These are phyloP conservation scores for Nymphaea colorata DNA, from an alignment of 164 flowering plant genomes.

Conservation along the genomic window DNA sequence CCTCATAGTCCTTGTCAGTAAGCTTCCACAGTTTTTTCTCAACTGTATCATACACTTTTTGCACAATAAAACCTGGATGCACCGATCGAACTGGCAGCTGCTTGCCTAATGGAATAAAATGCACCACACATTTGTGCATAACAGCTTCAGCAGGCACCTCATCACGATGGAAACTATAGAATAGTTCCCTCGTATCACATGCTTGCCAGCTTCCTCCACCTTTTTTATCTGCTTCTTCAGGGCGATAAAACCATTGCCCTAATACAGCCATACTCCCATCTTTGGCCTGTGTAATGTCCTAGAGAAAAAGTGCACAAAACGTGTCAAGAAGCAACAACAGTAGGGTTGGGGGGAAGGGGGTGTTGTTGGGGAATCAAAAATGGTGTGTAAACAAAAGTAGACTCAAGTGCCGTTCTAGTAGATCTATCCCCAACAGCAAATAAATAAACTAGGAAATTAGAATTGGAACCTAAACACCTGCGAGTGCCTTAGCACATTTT, in stretches of 20 bases:
- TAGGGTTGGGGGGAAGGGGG: no score
- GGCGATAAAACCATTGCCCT: constrained; percentile 98
- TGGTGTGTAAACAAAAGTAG: neutral
- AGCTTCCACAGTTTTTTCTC: constrained; percentile 66
- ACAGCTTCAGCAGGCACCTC: constrained; percentile 96
- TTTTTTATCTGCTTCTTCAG: constrained; percentile 81
- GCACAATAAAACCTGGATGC: constrained; percentile 92
- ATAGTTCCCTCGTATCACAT: constrained; percentile 72
- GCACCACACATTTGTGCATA: constrained; percentile 95
- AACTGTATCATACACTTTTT: constrained; percentile 79
- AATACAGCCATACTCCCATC: constrained; percentile 62
- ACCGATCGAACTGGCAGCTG: constrained; percentile 66
- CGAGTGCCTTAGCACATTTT: no score
- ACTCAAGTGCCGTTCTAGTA: neutral
- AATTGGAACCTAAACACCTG: no score
- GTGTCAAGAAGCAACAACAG: no score
- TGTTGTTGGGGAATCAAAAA: neutral
- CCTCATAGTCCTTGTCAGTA: constrained; percentile 90
- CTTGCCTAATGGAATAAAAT: constrained; percentile 80
- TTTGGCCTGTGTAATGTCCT: constrained; percentile 63
- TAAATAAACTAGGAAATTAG: no score
- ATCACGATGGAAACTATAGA: constrained; percentile 91
- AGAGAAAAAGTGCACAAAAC: constrained; percentile 1
- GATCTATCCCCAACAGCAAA: no score
- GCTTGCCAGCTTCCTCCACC: constrained; percentile 76